phyloP scores from a whole-genome alignment of 129 eudicot species.

The Centaurea solstitialis region DNA sequence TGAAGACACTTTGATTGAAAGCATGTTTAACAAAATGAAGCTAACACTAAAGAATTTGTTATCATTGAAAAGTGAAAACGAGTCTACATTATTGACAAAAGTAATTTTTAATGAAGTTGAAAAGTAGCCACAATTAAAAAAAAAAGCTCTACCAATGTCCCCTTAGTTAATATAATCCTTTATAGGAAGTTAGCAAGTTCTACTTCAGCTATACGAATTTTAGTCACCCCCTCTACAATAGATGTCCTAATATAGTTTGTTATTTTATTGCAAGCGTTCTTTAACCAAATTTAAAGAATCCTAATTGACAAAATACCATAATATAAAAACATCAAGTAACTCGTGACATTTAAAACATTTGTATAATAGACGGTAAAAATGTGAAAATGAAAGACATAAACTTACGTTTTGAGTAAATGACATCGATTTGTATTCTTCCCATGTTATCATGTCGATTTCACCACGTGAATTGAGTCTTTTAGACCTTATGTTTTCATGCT shows the following conservation, averaged over 20 bases:
- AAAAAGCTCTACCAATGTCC: too few species aligned
- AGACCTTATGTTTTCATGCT: constrained; percentile 54
- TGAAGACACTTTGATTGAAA: too few species aligned
- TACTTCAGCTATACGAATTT: too few species aligned
- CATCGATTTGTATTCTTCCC: constrained; percentile 89
- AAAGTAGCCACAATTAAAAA: too few species aligned
- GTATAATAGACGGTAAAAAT: not conserved
- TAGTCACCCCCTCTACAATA: not conserved
- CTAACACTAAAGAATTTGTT: too few species aligned
- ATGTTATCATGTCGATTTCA: constrained; percentile 52
- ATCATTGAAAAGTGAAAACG: too few species aligned
- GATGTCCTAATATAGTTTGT: not conserved
- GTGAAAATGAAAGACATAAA: not conserved
- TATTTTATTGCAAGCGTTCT: not conserved
- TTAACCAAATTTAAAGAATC: not conserved
- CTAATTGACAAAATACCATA: not conserved
- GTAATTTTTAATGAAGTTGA: too few species aligned
- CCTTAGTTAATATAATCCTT: too few species aligned
- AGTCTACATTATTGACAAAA: too few species aligned
- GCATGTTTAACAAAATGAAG: too few species aligned
- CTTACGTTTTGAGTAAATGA: constrained; percentile 77
- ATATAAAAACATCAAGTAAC: not conserved
- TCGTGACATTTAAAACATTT: not conserved
- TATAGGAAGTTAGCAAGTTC: too few species aligned
- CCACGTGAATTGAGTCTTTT: constrained; percentile 18